A percentile compares a stretch with the other conserved stretches of the same genome.
Evolutionary conservation across 2,329 filamentous ascomycete species (phyloP).

Genomic region (Ciborinia camelliae): DNA sequence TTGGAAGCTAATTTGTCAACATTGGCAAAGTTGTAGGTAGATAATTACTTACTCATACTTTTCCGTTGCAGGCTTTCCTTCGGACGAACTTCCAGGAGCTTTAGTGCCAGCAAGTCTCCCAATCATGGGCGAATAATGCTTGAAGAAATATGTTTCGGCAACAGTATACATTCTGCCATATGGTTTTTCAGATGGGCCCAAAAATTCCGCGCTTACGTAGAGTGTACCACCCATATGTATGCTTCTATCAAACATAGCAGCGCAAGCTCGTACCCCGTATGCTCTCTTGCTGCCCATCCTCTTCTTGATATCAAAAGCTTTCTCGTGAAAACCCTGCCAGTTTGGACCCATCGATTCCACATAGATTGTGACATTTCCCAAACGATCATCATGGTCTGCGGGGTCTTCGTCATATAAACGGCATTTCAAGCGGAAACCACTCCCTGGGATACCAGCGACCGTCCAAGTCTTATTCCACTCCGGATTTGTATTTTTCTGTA

Average conservation of each 20-base stretch:
- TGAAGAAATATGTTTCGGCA: conserved; percentile 71
- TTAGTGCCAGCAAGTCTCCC: conserved; percentile 74
- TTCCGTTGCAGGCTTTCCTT: conserved; percentile 51
- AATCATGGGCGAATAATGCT: conserved; percentile 86
- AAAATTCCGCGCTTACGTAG: conserved; percentile 69
- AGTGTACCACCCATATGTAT: conserved; percentile 68
- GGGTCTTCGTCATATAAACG: conserved; percentile 88
- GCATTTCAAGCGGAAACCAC: conserved; percentile 80
- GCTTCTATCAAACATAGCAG: conserved; percentile 57
- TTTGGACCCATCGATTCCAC: conserved; percentile 57
- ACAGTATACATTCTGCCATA: conserved; percentile 73
- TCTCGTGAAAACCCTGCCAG: conserved; percentile 65
- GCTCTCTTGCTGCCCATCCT: conserved; percentile 83
- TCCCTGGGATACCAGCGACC: conserved; percentile 78
- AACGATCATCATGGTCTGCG: conserved; percentile 77
- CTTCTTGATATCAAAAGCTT: conserved; percentile 72
- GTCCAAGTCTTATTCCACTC: conserved; percentile 84
- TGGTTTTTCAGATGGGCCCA: conserved; percentile 70
- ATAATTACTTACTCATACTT: conserved; percentile 67
- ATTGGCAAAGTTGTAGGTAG: background rate
- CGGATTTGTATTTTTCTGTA: conserved; percentile 69
- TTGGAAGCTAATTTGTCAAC: conserved; percentile 65
- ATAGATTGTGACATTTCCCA: conserved; percentile 78
- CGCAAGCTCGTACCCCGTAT: conserved; percentile 68
- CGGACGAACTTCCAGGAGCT: conserved; percentile 55